phyloP scores from a whole-genome alignment of 768 basidiomycete species.

The Naganishia friedmannii region DNA sequence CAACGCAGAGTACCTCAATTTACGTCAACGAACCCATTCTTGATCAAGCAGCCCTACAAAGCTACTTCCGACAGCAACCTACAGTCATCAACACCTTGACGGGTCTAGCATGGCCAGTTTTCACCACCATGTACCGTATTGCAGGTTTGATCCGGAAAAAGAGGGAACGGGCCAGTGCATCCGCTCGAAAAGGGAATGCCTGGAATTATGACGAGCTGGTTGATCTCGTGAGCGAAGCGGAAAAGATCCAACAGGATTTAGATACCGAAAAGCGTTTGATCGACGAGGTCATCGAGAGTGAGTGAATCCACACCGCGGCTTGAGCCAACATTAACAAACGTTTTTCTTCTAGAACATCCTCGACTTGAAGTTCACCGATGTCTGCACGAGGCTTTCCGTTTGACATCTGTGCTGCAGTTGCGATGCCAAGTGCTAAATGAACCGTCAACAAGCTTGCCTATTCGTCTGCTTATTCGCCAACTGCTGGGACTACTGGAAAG shows the following conservation, averaged over 20 bases:
- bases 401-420: slow-evolving; percentile 37
- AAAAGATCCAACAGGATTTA: slow-evolving; percentile 34
- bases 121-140: slow-evolving; percentile 37
- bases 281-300: slow-evolving; percentile 35
- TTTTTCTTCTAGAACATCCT: slow-evolving; percentile 33
- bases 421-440: slow-evolving; percentile 35
- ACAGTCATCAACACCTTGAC: slow-evolving; percentile 39
- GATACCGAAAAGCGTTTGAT: slow-evolving; percentile 35
- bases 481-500: slow-evolving; percentile 39
- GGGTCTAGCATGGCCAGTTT: slow-evolving; percentile 36
- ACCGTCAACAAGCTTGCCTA: slow-evolving; percentile 36
- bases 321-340: background rate
- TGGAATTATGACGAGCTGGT: slow-evolving; percentile 39
- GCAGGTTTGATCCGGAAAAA: slow-evolving; percentile 34
- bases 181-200: slow-evolving; percentile 6
- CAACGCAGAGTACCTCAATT: slow-evolving; percentile 34
- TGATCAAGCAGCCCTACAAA: slow-evolving; percentile 9
- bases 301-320: background rate
- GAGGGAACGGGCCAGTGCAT: slow-evolving; percentile 19
- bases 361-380: slow-evolving; percentile 39
- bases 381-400: slow-evolving; percentile 43
- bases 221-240: slow-evolving; percentile 34
- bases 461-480: slow-evolving; percentile 39
- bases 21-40: slow-evolving; percentile 33
- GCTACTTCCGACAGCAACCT: slow-evolving; percentile 22